Conservation (phyloP, 2,329 filamentous ascomycete species). For the Ceratocystis huliohia region DNA sequence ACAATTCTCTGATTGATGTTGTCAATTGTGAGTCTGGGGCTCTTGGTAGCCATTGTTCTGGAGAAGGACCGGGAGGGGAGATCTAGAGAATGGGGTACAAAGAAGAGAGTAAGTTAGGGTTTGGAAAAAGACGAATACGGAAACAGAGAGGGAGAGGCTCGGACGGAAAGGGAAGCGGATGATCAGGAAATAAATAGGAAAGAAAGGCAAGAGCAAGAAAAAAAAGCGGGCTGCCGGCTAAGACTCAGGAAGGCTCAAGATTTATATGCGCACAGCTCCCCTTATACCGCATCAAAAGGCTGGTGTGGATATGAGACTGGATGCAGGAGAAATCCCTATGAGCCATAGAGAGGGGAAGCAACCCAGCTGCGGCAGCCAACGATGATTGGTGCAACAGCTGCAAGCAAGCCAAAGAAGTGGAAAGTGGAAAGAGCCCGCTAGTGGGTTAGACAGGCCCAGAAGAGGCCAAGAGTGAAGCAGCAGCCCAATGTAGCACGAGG, state of each 20-base stretch:
- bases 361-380: not conserved
- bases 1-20: slow-evolving; percentile 89
- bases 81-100: slow-evolving; percentile 11
- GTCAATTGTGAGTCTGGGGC: slow-evolving; percentile 51
- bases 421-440: not conserved
- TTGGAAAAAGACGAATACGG: not conserved
- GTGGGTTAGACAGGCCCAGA: not conserved
- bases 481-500: not conserved
- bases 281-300: not conserved
- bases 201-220: not conserved
- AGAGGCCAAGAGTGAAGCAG: not conserved
- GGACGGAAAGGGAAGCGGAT: not conserved
- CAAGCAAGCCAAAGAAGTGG: not conserved
- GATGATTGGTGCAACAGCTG: not conserved
- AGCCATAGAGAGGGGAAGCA: not conserved
- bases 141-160: not conserved
- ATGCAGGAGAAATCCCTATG: not conserved
- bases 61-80: slow-evolving; percentile 6
- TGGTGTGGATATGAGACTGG: not conserved
- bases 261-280: not conserved
- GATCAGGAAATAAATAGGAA: not conserved
- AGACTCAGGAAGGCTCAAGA: not conserved
- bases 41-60: slow-evolving; percentile 28
- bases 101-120: not conserved
- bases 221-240: not conserved